Evolutionary conservation across 2,329 filamentous ascomycete genomes (phyloP), one percentile per base, ranked within the genome.

Genomic region (Chaetomiaceae sp.): DNA sequence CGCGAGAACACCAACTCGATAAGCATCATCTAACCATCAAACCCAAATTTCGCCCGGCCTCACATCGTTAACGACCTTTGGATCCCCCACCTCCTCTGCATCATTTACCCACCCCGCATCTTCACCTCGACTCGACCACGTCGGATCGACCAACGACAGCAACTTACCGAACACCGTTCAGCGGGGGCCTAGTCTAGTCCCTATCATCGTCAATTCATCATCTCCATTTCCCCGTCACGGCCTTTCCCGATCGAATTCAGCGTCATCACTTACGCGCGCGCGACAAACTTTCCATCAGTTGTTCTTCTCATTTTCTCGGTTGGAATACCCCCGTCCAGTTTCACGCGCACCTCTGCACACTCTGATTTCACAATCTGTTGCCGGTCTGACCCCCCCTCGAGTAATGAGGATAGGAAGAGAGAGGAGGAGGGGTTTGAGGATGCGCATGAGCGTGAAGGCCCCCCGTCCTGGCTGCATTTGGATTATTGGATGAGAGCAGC

Each of bases 291-390:
- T n/a, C n/a, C n/a, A n/a, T n/a, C n/a, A n/a, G n/a, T 10, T 33
- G 34, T 50, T 47, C 38, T 47, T 36, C 45, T 18, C 26, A 15
- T 11, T 48, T 34, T 45, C 45, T 42, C 34, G 40, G 45, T 51
- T 49, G 48, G 38, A 53, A 53, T 53, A 53, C 51, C 51, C 45
- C 45, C 38, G 18, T 48, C 22, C 24, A 32, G 19, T 44, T 27
- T 19, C 11, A 38, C 24, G 12, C 24, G 14, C 14, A 14, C n/a
- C 12, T 5, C 29, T 32, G 6, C 14, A 12, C 14, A 30, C 10
- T 30, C 14, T 30, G 10, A 30, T 37, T 41, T 37, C 15, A n/a
- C n/a, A n/a, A n/a, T n/a, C n/a, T n/a, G n/a, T n/a, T n/a, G n/a
- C n/a, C n/a, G n/a, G n/a, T n/a, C n/a, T n/a, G n/a, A n/a, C n/a